A percentile compares a stretch with the other conserved stretches of the same genome.
These are phyloP conservation scores for Cardamine resedifolia DNA, from an alignment of 345 rosid species.

Conservation along the genomic window DNA sequence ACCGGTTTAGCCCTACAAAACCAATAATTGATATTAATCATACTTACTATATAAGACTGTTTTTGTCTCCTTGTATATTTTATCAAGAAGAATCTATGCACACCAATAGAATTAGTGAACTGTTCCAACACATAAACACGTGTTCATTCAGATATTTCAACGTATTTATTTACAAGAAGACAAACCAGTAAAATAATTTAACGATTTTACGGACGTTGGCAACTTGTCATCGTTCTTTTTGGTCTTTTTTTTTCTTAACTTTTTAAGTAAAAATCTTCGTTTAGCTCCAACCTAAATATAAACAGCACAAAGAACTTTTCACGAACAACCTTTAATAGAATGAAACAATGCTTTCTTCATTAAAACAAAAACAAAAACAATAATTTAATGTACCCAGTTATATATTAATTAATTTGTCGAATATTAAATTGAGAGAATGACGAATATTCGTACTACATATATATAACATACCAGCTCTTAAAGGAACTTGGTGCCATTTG, in stretches of 20 bases:
- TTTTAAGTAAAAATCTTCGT: not conserved
- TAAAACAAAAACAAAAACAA: not conserved
- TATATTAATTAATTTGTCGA: not conserved
- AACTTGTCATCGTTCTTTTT: not conserved
- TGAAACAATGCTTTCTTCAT: not conserved
- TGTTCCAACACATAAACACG: not conserved
- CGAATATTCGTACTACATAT: no score
- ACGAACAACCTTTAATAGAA: not conserved
- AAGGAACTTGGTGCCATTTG: constrained; percentile 51
- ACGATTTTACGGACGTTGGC: not conserved
- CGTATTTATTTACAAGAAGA: constrained; percentile 14
- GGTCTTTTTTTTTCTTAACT: not conserved
- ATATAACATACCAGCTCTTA: not conserved
- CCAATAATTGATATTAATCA: not conserved
- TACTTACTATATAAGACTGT: not conserved
- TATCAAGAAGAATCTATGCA: constrained; percentile 22
- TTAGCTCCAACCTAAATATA: not conserved
- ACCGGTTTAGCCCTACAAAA: constrained; percentile 52
- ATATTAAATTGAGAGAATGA: not conserved
- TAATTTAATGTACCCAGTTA: not conserved
- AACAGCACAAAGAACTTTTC: not conserved
- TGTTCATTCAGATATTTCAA: not conserved
- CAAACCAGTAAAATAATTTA: not conserved
- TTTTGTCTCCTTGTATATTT: not conserved
- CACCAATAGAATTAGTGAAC: constrained; percentile 11